Conservation (phyloP, 2,329 filamentous ascomycete genomes). For the Penicillium sp. region DNA sequence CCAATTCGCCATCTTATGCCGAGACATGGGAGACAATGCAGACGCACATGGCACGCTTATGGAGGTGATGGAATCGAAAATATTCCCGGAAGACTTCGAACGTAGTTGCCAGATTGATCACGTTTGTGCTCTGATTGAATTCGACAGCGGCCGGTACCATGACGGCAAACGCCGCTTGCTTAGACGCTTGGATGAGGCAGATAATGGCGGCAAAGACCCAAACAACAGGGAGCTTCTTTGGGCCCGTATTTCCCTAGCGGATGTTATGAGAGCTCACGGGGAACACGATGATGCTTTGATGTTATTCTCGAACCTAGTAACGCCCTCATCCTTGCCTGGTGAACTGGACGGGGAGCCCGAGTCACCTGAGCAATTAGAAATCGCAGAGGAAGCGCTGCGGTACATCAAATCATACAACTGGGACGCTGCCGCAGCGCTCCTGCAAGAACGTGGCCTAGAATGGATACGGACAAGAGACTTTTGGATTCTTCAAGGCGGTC, state of each 20-base stretch:
- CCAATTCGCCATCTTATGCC: neutral
- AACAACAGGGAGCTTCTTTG: conserved; percentile 7
- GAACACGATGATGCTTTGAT: neutral
- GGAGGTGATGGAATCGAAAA: neutral
- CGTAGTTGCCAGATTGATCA: conserved; percentile 2
- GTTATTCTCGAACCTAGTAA: neutral
- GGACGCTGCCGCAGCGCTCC: neutral
- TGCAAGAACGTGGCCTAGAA: neutral
- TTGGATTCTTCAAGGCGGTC: conserved; percentile 4
- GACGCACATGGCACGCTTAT: neutral
- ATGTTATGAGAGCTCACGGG: neutral
- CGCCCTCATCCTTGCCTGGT: neutral
- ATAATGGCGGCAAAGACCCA: neutral
- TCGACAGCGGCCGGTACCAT: neutral
- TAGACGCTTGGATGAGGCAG: neutral
- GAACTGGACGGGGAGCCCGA: conserved; percentile 5
- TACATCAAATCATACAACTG: neutral
- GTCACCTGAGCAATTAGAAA: neutral
- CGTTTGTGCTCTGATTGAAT: neutral
- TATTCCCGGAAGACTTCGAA: conserved; percentile 1
- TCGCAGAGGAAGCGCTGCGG: conserved; percentile 1
- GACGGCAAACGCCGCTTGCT: neutral
- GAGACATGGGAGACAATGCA: neutral
- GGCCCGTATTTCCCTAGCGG: neutral
- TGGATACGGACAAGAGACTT: conserved; percentile 2